These are phyloP conservation scores for Trichosanthes truncata DNA, from an alignment of 306 rosid genomes.

Conservation along the genomic window DNA sequence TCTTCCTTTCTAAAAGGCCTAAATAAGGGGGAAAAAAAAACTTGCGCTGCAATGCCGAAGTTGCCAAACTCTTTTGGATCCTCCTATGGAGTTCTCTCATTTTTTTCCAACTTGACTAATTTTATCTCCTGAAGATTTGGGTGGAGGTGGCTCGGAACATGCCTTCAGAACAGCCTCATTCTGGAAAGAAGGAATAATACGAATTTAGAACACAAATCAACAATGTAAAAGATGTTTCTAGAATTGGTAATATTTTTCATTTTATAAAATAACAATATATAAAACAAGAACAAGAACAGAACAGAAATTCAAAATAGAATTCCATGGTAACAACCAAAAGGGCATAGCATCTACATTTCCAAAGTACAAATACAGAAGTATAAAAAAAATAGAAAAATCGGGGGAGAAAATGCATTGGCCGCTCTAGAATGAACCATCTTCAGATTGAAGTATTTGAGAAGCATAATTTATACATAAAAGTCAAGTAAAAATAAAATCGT, in stretches of 20 bases:
- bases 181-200: conserved; percentile 19
- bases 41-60: neutral
- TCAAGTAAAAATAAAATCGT: neutral
- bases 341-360: neutral
- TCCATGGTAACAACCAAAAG: neutral
- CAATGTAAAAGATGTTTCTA: neutral
- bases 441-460: neutral
- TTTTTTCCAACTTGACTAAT: conserved; percentile 10
- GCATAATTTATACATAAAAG: neutral
- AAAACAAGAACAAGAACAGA: neutral
- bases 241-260: neutral
- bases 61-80: conserved; percentile 8
- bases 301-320: neutral
- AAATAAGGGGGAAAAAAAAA: neutral
- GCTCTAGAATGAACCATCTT: neutral
- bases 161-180: conserved; percentile 90
- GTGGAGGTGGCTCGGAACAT: conserved; percentile 53
- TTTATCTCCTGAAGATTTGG: conserved; percentile 24
- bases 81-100: conserved; percentile 17
- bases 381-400: too few species aligned
- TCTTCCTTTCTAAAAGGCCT: neutral
- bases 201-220: conserved; percentile 5
- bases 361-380: neutral
- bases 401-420: neutral
- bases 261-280: neutral